A percentile compares a stretch with the other conserved stretches of the same genome.
Conservation (phyloP, 2,329 filamentous ascomycete species). For the Lachnellula occidentalis region DNA sequence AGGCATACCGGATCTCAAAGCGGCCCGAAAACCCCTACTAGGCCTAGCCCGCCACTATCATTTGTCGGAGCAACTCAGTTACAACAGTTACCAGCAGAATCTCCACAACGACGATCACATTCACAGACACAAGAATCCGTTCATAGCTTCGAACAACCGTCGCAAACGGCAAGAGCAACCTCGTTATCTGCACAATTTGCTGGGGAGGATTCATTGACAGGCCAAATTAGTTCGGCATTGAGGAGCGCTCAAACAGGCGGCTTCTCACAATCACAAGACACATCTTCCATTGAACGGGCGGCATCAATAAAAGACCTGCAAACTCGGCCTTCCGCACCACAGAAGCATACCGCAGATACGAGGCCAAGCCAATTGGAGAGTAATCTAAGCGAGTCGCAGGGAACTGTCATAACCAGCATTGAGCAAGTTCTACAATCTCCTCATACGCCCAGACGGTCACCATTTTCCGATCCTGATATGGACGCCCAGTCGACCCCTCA, state of each 20-base stretch:
- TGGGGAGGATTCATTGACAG: not conserved
- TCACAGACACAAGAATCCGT: not conserved
- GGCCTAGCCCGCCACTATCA: not conserved
- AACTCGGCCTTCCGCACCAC: not conserved
- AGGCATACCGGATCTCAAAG: not conserved
- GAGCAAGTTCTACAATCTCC: slow-evolving; percentile 1
- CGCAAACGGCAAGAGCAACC: slow-evolving; percentile 12
- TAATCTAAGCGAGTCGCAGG: not conserved
- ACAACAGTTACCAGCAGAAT: not conserved
- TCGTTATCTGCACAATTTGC: slow-evolving; percentile 2
- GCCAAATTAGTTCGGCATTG: not conserved
- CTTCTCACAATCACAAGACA: not conserved
- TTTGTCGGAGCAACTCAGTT: not conserved
- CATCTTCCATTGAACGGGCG: not conserved
- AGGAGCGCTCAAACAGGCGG: not conserved
- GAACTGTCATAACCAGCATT: slow-evolving; percentile 10
- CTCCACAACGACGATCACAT: not conserved
- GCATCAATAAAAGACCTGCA: not conserved
- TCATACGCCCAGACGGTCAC: not conserved
- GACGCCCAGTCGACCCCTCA: not conserved
- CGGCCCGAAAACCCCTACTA: not conserved
- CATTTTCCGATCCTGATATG: slow-evolving; percentile 1
- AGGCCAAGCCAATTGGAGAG: not conserved
- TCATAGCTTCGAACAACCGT: slow-evolving; percentile 9
- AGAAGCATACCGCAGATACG: not conserved